phyloP scores from a whole-genome alignment of 306 rosid genomes.

The Clitoria ternatea region DNA sequence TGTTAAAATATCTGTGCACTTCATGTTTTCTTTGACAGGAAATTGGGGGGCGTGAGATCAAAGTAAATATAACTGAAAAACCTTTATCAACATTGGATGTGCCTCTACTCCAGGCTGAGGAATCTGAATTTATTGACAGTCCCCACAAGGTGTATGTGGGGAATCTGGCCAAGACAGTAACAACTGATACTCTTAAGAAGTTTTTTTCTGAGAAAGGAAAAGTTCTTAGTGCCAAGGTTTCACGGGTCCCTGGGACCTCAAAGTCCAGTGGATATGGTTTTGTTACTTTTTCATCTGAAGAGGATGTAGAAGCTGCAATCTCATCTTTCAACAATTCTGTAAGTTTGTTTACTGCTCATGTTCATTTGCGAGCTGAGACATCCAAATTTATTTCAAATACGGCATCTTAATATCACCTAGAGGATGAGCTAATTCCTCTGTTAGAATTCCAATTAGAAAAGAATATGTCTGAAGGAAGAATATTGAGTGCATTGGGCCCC shows the following conservation, averaged over 20 bases:
- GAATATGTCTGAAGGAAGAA: neutral
- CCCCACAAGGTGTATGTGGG: conserved; percentile 96
- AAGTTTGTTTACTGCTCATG: conserved; percentile 40
- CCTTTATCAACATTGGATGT: conserved; percentile 47
- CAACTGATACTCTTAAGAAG: conserved; percentile 56
- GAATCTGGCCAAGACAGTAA: conserved; percentile 78
- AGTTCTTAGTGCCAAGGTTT: conserved; percentile 86
- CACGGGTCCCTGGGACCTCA: conserved; percentile 90
- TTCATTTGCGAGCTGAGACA: conserved; percentile 1
- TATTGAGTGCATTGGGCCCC: neutral
- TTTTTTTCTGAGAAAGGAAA: conserved; percentile 72
- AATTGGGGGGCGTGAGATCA: conserved; percentile 75
- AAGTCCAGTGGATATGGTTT: conserved; percentile 86
- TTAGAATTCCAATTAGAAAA: neutral
- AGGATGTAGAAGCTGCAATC: conserved; percentile 85
- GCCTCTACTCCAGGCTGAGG: conserved; percentile 59
- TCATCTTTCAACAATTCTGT: conserved; percentile 77
- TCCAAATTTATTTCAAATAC: neutral
- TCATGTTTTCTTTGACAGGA: conserved; percentile 45
- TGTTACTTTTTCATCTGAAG: conserved; percentile 77
- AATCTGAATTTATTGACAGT: conserved; percentile 68
- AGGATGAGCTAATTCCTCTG: neutral
- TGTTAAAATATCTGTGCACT: conserved; percentile 3
- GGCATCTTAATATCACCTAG: neutral
- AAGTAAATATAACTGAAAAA: conserved; percentile 84